Evolutionary conservation across 176 grass and related monocot genomes (phyloP), one percentile per base, ranked within the genome.

Genomic region (Bromus sterilis): DNA sequence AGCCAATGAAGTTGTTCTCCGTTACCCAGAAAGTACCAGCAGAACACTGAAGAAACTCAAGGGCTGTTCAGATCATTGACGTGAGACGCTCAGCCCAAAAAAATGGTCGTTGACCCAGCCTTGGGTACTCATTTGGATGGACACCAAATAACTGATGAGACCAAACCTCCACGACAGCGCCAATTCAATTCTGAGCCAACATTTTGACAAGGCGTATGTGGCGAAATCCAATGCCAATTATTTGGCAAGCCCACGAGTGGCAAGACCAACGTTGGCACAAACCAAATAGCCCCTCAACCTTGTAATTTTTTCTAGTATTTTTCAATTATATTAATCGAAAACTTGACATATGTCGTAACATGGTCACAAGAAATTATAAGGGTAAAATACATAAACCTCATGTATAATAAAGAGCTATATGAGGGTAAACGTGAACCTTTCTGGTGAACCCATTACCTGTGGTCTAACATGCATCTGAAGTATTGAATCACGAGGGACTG

Each of bases 401-500:
- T 23, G 24, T 24, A 63, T 10, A 79, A 65, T 6, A 66, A 66
- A 23, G 56, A 55, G 33, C 25, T 30, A 56, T 13, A 26, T 39
- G 44, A n/a, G 6, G 33, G 4, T 26, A 49, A 76, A 71, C 62
- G 41, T 67, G 12, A 75, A 40, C 26, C 43, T 66, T 13, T 26
- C 76, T 40, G 1, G 9, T 34, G 44, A 2, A 86, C 31, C 33
- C 33, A 55, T 90, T 91, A 99, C 96, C 91, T 95, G 71, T 16
- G 80, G 62, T 76, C 88, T 95, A 82, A 95, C 96, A 72, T 91
- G 77, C 91, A 99, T 93, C 70, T 82, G 85, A 69, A 89, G 79
- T 74, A 93, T 90, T 72, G 86, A 93, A 69, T 72, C 76, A 36
- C 39, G 23, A 80, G 88, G 62, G 65, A 88, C 61, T 43, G 86